Percentiles rank a stretch among this genome's conserved stretches.
These are phyloP conservation scores for Apiospora rasikravindrae DNA, from an alignment of 2,329 filamentous ascomycete species.

Conservation along the genomic window DNA sequence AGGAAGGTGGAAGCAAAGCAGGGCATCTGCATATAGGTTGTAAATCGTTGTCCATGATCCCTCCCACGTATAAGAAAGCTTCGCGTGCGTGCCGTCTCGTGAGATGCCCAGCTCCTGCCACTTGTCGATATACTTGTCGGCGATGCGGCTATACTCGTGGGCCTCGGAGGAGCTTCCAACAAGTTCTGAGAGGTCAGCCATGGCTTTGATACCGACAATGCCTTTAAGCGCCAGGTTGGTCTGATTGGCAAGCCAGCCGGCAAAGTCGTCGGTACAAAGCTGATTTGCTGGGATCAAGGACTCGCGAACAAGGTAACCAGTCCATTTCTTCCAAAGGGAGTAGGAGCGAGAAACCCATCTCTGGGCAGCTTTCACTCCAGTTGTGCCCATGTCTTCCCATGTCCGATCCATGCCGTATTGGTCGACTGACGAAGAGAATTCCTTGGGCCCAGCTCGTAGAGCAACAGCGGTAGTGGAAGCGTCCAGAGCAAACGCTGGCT, in stretches of 20 bases:
- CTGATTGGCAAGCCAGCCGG: constrained; percentile 75
- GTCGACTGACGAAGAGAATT: constrained; percentile 31
- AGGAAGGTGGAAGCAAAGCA: constrained; percentile 77
- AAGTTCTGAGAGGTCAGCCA: constrained; percentile 70
- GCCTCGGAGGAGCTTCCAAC: constrained; percentile 64
- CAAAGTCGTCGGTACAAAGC: constrained; percentile 79
- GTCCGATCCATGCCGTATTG: constrained; percentile 60
- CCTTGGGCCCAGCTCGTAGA: constrained; percentile 25
- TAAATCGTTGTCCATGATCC: constrained; percentile 84
- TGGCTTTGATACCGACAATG: constrained; percentile 79
- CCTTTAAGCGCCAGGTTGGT: constrained; percentile 79
- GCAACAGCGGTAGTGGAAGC: constrained; percentile 28
- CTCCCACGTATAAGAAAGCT: constrained; percentile 81
- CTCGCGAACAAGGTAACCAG: constrained; percentile 72
- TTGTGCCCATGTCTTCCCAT: constrained; percentile 58
- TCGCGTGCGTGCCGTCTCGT: constrained; percentile 73
- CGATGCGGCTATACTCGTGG: constrained; percentile 66
- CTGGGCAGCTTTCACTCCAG: constrained; percentile 46
- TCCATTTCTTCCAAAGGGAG: constrained; percentile 77
- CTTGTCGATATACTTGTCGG: constrained; percentile 69
- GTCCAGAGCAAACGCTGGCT: constrained; percentile 62
- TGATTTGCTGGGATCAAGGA: constrained; percentile 73
- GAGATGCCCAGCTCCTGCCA: constrained; percentile 76
- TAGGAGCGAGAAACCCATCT: constrained; percentile 60
- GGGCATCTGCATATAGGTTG: constrained; percentile 75